Percentiles rank a stretch among this genome's conserved stretches.
Conservation (phyloP, 371 early-diverging fungal species). For the Racocetra persica region DNA sequence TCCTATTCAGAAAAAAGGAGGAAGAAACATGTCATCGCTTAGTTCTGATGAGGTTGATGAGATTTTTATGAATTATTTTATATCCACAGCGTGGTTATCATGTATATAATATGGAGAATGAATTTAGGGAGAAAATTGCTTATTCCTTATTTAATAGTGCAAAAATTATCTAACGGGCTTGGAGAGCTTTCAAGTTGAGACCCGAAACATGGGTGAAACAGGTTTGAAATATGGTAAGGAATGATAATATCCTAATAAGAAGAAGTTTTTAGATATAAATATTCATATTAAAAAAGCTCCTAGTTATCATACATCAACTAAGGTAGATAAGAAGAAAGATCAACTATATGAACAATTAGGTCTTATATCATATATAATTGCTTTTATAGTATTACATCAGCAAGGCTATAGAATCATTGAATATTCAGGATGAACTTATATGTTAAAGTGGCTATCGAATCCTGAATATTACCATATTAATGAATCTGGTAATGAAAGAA, state of each 20-base stretch:
- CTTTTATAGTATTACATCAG: too few relatives aligned
- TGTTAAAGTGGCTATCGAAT: too few relatives aligned
- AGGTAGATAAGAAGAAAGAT: too few relatives aligned
- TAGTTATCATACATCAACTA: too few relatives aligned
- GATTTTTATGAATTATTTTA: neutral
- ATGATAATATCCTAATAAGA: slow-evolving; percentile 27
- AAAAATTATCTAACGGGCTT: slow-evolving; percentile 35
- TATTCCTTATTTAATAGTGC: slow-evolving; percentile 24
- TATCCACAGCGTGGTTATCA: neutral
- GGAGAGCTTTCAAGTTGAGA: slow-evolving; percentile 34
- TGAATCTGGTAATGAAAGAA: too few relatives aligned
- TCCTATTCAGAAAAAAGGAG: neutral
- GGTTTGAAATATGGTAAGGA: slow-evolving; percentile 27
- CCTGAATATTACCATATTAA: too few relatives aligned
- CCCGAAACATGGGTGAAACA: slow-evolving; percentile 11
- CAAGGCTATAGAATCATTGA: too few relatives aligned
- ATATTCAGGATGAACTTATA: too few relatives aligned
- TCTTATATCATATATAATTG: too few relatives aligned
- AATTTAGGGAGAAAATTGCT: neutral
- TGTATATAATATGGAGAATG: neutral
- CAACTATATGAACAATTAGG: too few relatives aligned
- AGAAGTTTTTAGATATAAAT: slow-evolving; percentile 38
- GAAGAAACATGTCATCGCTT: neutral
- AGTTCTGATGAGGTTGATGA: neutral
- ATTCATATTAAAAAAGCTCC: too few relatives aligned